phyloP scores from a whole-genome alignment of 768 basidiomycete species.

The Hypholoma sublateritium region DNA sequence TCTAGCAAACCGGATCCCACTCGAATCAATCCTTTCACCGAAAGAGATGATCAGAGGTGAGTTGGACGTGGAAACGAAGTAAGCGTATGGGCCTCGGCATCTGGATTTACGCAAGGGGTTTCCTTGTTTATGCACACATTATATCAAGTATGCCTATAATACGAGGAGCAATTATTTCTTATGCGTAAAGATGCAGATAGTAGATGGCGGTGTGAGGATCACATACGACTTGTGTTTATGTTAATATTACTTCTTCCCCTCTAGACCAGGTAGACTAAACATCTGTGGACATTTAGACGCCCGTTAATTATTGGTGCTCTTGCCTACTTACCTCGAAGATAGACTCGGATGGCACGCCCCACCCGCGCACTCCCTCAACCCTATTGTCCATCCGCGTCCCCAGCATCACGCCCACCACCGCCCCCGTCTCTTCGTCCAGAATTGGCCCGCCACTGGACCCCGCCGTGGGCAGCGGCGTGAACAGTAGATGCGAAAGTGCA shows the following conservation, averaged over 20 bases:
- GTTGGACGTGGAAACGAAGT: too few species aligned
- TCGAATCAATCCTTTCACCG: not conserved
- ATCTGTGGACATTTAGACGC: slow-evolving; percentile 34
- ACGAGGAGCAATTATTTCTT: too few species aligned
- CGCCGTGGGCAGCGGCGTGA: slow-evolving; percentile 52
- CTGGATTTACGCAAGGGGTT: too few species aligned
- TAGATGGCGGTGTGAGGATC: too few species aligned
- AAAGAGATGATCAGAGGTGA: too few species aligned
- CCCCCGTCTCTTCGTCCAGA: slow-evolving; percentile 57
- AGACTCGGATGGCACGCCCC: slow-evolving; percentile 62
- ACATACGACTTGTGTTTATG: not conserved
- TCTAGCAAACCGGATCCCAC: not conserved
- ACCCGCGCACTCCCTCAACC: slow-evolving; percentile 55
- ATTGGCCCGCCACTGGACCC: slow-evolving; percentile 75
- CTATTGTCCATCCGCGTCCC: slow-evolving; percentile 59
- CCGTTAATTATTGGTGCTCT: not conserved
- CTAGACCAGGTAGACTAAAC: slow-evolving; percentile 52
- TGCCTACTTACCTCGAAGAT: slow-evolving; percentile 52
- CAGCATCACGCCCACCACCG: slow-evolving; percentile 64
- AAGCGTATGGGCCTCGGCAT: too few species aligned
- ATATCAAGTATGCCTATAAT: too few species aligned
- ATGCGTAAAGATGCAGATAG: too few species aligned
- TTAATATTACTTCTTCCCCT: slow-evolving; percentile 26
- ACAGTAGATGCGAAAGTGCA: slow-evolving; percentile 54
- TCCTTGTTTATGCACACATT: too few species aligned